A percentile compares a stretch with the other conserved stretches of the same genome.
phyloP scores from a whole-genome alignment of 352 stramenopile species.

The Pythium scleroteichum region DNA sequence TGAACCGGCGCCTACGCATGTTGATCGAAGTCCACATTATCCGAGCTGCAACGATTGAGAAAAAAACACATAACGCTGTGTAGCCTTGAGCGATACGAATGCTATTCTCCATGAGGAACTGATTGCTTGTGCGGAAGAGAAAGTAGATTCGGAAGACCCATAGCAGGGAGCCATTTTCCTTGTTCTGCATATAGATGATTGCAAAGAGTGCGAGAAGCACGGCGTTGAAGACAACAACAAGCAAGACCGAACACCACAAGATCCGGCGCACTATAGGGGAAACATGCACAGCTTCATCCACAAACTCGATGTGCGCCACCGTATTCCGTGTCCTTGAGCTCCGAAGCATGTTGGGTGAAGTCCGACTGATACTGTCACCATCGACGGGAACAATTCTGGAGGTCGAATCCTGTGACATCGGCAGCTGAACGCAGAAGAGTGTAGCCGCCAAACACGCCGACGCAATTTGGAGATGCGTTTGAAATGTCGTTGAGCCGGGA shows the following conservation, averaged over 20 bases:
- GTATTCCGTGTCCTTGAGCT: too few species aligned
- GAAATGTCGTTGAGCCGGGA: too few species aligned
- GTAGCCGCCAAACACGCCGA: too few species aligned
- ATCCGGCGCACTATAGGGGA: too few species aligned
- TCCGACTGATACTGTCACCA: too few species aligned
- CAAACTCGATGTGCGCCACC: too few species aligned
- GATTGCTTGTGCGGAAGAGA: neutral
- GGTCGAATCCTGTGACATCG: too few species aligned
- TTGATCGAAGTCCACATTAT: neutral
- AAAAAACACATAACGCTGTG: neutral
- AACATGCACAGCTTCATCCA: too few species aligned
- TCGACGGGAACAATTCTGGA: too few species aligned
- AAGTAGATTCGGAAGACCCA: constrained; percentile 8
- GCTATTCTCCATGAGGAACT: neutral
- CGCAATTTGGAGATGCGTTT: too few species aligned
- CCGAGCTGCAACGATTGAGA: neutral
- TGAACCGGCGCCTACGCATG: neutral
- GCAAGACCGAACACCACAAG: neutral
- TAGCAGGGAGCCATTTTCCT: neutral
- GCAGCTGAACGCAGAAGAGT: too few species aligned
- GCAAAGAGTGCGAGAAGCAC: neutral
- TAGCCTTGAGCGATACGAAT: neutral
- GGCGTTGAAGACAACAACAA: neutral
- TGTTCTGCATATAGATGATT: neutral
- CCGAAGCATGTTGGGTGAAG: too few species aligned